Percentiles rank a stretch among this genome's conserved stretches.
These are phyloP conservation scores for Skeletonema potamos DNA, from an alignment of 108 stramenopile species.

Conservation along the genomic window DNA sequence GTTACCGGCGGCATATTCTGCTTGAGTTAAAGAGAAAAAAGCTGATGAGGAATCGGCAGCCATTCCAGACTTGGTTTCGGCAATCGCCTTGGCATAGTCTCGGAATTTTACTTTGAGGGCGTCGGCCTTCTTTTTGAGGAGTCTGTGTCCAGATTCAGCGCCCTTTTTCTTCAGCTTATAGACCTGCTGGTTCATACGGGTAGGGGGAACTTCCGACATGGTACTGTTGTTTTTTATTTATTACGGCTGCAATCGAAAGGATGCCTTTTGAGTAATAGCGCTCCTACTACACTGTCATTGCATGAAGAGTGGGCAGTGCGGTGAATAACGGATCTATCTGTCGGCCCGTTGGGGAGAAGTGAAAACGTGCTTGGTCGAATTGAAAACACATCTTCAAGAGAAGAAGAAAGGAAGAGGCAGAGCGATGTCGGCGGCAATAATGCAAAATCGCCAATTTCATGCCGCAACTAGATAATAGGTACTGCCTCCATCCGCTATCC, in stretches of 20 bases:
- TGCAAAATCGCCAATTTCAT: too few relatives aligned
- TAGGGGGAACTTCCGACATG: constrained; percentile 94
- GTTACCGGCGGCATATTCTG: constrained; percentile 98
- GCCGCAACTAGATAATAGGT: too few relatives aligned
- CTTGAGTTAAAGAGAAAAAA: constrained; percentile 95
- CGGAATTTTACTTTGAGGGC: constrained; percentile 97
- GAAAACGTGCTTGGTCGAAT: too few relatives aligned
- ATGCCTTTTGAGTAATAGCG: not conserved
- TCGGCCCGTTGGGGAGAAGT: too few relatives aligned
- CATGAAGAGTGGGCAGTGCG: too few relatives aligned
- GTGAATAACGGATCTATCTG: too few relatives aligned
- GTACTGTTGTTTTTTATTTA: constrained; percentile 8
- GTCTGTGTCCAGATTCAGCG: constrained; percentile 92
- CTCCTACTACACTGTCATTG: not conserved
- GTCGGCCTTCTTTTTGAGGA: constrained; percentile 98
- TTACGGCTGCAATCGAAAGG: not conserved
- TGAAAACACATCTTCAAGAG: too few relatives aligned
- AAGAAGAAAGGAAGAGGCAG: too few relatives aligned
- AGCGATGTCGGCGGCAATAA: too few relatives aligned
- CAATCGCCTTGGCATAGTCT: constrained; percentile 94
- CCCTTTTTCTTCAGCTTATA: constrained; percentile 96
- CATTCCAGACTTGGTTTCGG: constrained; percentile 92
- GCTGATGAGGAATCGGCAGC: constrained; percentile 79
- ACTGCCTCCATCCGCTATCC: too few relatives aligned
- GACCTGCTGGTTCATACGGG: constrained; percentile 97